Base-by-base conservation (phyloP, 2,329 filamentous ascomycete species). In the Daldinia eschscholtzii region DNA sequence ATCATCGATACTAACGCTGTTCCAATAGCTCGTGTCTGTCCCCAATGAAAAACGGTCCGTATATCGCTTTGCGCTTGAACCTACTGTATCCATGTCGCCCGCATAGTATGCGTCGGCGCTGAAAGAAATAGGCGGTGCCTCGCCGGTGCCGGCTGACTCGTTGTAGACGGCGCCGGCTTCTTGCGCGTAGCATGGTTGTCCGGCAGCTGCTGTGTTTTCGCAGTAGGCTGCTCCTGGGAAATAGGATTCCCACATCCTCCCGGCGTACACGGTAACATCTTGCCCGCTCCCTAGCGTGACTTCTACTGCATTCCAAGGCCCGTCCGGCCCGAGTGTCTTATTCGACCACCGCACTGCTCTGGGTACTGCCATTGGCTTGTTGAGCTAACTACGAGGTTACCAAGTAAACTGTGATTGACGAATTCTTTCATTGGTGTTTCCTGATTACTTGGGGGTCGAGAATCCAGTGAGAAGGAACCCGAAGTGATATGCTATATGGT, bases 281-380 rank as follows among this genome's bases (percentile, higher is more conserved):
- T 70, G 64, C 7, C 61, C 55, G 12, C 46, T 42, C 33, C 71
- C 71, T 13, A 75, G 4, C 1, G 48, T 67, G 18, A 75, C 65
- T 12, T 61, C 56, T 44, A 76, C 55, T 20, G 73, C 74, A 37
- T 74, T 71, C 76, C 76, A 79, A 9, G 76, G 77, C 2, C 77
- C 77, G 18, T 79, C 76, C 9, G 75, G 76, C 2, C 77, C 76
- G 15, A 75, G 67, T 4, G 68, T 68, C 33, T 70, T 68, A 5
- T 64, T 52, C 42, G 70, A 73, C 75, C 72, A 72, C 28, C 61
- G 35, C 53, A 52, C 50, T 55, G 28, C 52, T 55, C 44, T 52
- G 4, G 57, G 57, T 2, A 39, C 33, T 12, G 37, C 52, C n/a
- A 55, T 46, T 10, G 23, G 12, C 10, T 15, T 12, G 13, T 4